A percentile compares a stretch with the other conserved stretches of the same genome.
phyloP scores from a whole-genome alignment of 352 stramenopile species.

The Phytophthora boehmeriae region DNA sequence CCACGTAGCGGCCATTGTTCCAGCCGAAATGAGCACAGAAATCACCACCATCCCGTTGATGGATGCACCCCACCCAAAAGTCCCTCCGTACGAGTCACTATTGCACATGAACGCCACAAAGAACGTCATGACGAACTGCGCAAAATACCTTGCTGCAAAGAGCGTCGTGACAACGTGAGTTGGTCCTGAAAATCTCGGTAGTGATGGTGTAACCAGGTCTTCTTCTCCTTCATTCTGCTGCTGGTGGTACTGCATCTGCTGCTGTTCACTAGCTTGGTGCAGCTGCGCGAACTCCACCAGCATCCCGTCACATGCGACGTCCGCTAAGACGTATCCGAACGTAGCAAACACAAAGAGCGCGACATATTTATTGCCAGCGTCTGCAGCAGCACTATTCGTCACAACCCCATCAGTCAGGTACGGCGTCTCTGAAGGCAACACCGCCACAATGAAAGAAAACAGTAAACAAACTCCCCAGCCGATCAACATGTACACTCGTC shows the following conservation, averaged over 20 bases:
- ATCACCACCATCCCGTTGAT: conserved; percentile 57
- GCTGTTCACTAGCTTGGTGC: conserved; percentile 28
- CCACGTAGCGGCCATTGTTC: conserved; percentile 33
- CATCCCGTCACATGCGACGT: conserved; percentile 50
- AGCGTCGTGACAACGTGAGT: conserved; percentile 48
- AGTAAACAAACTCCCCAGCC: conserved; percentile 57
- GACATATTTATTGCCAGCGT: conserved; percentile 49
- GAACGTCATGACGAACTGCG: conserved; percentile 48
- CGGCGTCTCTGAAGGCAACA: conserved; percentile 38
- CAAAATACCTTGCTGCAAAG: conserved; percentile 41
- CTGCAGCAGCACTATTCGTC: conserved; percentile 40
- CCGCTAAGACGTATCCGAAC: conserved; percentile 54
- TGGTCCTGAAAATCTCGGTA: conserved; percentile 17
- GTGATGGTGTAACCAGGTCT: conserved; percentile 7
- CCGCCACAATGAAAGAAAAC: conserved; percentile 47
- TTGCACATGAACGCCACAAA: conserved; percentile 62
- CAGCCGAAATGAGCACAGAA: conserved; percentile 26
- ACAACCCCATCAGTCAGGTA: conserved; percentile 46
- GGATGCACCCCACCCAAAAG: conserved; percentile 51
- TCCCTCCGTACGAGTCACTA: conserved; percentile 51
- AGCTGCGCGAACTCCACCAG: conserved; percentile 52
- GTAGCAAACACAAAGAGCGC: conserved; percentile 54
- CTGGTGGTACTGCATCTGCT: conserved; percentile 32
- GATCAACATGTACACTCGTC: conserved; percentile 56
- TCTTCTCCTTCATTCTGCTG: conserved; percentile 30